Base-by-base conservation (phyloP, 2,329 filamentous ascomycete species). In the Cordyceps tenuipes region DNA sequence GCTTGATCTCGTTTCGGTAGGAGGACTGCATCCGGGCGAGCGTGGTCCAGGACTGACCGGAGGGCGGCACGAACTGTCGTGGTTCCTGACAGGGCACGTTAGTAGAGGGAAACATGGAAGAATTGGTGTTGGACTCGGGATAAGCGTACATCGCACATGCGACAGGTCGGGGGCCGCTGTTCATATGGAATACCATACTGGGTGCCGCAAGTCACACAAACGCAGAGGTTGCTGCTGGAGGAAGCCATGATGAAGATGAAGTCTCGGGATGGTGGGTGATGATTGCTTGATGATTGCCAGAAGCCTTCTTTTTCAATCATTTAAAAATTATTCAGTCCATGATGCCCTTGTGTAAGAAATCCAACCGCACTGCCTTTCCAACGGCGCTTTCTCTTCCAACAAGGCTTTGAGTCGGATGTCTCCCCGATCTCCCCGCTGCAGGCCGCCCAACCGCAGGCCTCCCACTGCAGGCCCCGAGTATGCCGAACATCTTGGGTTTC, bases 191-290 rank as follows among this genome's bases (percentile, higher is more conserved):
- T 67, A 17, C 69, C 67, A 61, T 69, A 90, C 67, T 91, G 88
- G 0, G 86, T 89, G 23, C 87, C 88, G 70, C 88, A 91, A 6
- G 86, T 81, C 10, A 76, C 77, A 74, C 88, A 91, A 64, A 91
- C 59, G 23, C 36, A 36, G 5, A 61, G 49, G 48, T 61, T 57
- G 31, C 17, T 47, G 31, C 17, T 47, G 17, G 49, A 53, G 8
- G 49, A 19, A 3, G 36, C 29, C 57, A 59, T 54, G 34, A 5
- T 54, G 26, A 23, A 44, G 41, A 8, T 46, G 15, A 39, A 39
- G 9, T 19, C 12, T 39, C 10, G 19, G 19, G 23, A 15, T 39
- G 5, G 2, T 12, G 6, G 6, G 9, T 31, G 31, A 5, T 21
- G 29, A 5, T 19, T 31, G 1, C 10, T 50, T 7, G 4, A 6